Conservation (phyloP, 805 yeast species). For the Nakazawaea laoshanensis region DNA sequence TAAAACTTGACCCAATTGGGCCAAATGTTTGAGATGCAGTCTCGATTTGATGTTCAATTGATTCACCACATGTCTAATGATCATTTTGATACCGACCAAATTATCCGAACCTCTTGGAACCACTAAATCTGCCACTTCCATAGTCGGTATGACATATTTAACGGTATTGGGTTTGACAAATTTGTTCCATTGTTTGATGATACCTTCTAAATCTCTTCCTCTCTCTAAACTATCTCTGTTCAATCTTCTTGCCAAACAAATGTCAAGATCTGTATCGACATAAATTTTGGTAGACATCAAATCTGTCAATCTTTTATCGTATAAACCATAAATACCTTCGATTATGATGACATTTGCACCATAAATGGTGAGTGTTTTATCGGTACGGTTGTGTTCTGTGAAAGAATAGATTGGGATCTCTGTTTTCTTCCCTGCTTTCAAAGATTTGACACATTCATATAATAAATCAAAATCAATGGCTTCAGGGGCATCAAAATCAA, state of each 20-base stretch:
- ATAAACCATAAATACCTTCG: slow-evolving; percentile 85
- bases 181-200: slow-evolving; percentile 80
- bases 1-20: slow-evolving; percentile 40
- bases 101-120: slow-evolving; percentile 91
- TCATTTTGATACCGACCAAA: slow-evolving; percentile 65
- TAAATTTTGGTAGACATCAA: slow-evolving; percentile 81
- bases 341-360: slow-evolving; percentile 91
- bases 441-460: slow-evolving; percentile 48
- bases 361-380: slow-evolving; percentile 64
- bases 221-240: slow-evolving; percentile 80
- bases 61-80: slow-evolving; percentile 70
- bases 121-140: slow-evolving; percentile 74
- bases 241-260: slow-evolving; percentile 83
- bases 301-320: slow-evolving; percentile 57
- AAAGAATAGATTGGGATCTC: slow-evolving; percentile 69
- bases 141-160: slow-evolving; percentile 62
- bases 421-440: slow-evolving; percentile 65
- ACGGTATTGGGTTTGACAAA: slow-evolving; percentile 93
- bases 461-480: slow-evolving; percentile 75
- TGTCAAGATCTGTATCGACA: slow-evolving; percentile 91
- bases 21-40: slow-evolving; percentile 58
- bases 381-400: slow-evolving; percentile 50
- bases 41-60: slow-evolving; percentile 60
- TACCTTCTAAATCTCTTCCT: slow-evolving; percentile 78
- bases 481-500: slow-evolving; percentile 83